Evolutionary conservation across 306 rosid species (phyloP).

Genomic region (Prunus salicina): DNA sequence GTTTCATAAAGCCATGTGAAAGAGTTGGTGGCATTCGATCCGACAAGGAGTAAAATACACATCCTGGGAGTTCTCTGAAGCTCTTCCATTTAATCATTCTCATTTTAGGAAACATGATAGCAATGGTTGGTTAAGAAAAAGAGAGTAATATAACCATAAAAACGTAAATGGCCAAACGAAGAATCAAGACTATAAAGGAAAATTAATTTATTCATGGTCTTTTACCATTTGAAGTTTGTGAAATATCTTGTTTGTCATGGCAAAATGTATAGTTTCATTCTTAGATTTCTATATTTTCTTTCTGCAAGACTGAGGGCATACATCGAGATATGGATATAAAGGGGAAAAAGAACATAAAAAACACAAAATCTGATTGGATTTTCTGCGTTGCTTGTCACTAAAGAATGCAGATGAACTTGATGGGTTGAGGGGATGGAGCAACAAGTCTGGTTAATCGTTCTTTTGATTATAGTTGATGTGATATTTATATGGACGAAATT

Average conservation of each 20-base stretch:
- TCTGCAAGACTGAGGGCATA: no score
- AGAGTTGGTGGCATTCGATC: no score
- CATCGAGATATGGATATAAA: no score
- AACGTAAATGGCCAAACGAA: background rate
- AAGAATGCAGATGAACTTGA: background rate
- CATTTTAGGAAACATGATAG: no score
- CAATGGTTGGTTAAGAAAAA: no score
- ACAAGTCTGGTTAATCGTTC: background rate
- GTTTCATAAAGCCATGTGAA: no score
- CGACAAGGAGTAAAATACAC: no score
- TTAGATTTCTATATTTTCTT: no score
- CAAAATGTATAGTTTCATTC: no score
- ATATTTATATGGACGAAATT: background rate
- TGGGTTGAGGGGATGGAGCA: background rate
- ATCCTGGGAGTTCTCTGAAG: no score
- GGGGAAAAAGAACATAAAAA: background rate
- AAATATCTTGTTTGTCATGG: background rate
- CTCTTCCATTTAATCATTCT: no score
- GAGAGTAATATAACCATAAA: background rate
- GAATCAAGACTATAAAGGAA: background rate
- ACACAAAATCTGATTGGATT: background rate
- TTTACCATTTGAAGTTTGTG: background rate
- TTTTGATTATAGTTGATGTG: background rate
- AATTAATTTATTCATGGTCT: background rate
- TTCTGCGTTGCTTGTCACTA: background rate